These are phyloP conservation scores for Nemania abortiva DNA, from an alignment of 2,329 filamentous ascomycete species.

Conservation along the genomic window DNA sequence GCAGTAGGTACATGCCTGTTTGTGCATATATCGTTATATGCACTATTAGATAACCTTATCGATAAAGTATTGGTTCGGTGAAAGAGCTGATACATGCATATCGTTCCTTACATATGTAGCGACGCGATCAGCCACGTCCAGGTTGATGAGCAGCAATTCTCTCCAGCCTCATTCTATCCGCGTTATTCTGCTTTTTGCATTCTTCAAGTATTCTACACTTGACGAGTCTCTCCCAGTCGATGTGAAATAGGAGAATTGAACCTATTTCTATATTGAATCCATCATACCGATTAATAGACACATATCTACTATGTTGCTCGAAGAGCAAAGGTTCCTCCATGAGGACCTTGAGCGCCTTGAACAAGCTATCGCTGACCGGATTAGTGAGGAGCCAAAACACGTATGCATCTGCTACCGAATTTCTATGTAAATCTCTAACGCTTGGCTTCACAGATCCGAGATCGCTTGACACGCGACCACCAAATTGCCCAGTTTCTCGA, in stretches of 20 bases:
- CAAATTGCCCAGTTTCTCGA: conserved; percentile 88
- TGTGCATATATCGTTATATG: neutral
- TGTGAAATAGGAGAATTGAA: neutral
- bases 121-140: neutral
- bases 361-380: conserved; percentile 90
- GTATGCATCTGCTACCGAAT: conserved; percentile 63
- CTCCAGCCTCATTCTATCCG: conserved; percentile 41
- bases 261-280: neutral
- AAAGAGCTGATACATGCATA: neutral
- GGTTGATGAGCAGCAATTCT: conserved; percentile 30
- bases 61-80: neutral
- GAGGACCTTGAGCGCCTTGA: conserved; percentile 97
- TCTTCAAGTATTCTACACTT: neutral
- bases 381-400: conserved; percentile 88
- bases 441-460: conserved; percentile 74
- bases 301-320: conserved; percentile 77
- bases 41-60: neutral
- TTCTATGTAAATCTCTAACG: conserved; percentile 40
- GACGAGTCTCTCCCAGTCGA: neutral
- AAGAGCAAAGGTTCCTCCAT: conserved; percentile 93
- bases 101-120: neutral
- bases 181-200: neutral
- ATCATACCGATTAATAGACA: no score
- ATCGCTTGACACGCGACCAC: conserved; percentile 90
- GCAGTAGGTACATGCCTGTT: no score